Percentiles rank a stretch among this genome's conserved stretches.
Evolutionary conservation across 2,329 filamentous ascomycete genomes (phyloP).

Genomic region (Monosporascus sp.): DNA sequence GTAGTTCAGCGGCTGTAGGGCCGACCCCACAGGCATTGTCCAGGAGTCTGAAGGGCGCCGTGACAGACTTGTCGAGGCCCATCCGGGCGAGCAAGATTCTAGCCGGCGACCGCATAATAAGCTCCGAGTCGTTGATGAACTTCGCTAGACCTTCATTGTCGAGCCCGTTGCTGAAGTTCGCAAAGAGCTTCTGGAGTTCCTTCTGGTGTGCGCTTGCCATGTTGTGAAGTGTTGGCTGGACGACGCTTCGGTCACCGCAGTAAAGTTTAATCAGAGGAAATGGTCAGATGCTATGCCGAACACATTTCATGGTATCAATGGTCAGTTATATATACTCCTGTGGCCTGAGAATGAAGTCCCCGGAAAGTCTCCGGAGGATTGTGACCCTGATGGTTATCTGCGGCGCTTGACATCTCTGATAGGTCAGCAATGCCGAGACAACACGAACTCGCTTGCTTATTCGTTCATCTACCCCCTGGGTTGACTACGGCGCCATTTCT

Average conservation of each 20-base stretch:
- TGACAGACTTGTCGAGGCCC: slow-evolving; percentile 18
- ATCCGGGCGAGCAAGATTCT: slow-evolving; percentile 25
- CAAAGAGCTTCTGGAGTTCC: slow-evolving; percentile 16
- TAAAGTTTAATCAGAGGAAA: background rate
- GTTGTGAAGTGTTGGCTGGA: background rate
- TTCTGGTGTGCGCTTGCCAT: slow-evolving; percentile 13
- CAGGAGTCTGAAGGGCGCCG: slow-evolving; percentile 34
- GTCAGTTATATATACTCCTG: slow-evolving; percentile 1
- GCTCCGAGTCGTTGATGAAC: slow-evolving; percentile 12
- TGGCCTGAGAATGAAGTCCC: slow-evolving; percentile 4
- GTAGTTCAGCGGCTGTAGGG: slow-evolving; percentile 40
- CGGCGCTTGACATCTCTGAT: no score
- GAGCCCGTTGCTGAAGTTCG: slow-evolving; percentile 1
- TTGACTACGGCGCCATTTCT: no score
- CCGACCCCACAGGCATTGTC: slow-evolving; percentile 52
- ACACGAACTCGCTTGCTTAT: no score
- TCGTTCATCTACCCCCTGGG: no score
- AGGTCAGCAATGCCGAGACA: no score
- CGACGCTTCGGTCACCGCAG: background rate
- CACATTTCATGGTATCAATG: background rate
- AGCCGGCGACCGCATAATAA: slow-evolving; percentile 17
- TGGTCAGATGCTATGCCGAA: background rate
- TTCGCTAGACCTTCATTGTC: slow-evolving; percentile 13
- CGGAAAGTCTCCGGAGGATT: slow-evolving; percentile 11
- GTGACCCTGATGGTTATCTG: background rate